phyloP scores from a whole-genome alignment of 495 filamentous ascomycete species.

The Acidomyces sp. region DNA sequence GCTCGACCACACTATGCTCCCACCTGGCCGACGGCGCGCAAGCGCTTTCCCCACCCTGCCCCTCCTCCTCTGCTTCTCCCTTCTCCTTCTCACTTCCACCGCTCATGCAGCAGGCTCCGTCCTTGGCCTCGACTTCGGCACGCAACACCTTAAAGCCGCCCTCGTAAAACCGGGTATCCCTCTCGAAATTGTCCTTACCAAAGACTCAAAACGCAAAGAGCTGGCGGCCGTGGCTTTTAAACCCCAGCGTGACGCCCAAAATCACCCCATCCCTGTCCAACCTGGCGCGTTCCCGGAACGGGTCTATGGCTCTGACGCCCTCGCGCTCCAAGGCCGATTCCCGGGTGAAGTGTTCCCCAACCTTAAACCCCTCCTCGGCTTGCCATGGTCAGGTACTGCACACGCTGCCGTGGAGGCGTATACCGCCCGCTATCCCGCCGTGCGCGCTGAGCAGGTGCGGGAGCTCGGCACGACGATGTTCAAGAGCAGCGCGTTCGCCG shows the following conservation, averaged over 20 bases:
- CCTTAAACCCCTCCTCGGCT: conserved; percentile 72
- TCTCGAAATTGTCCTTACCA: conserved; percentile 96
- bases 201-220: conserved; percentile 96
- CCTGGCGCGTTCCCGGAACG: conserved; percentile 66
- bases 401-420: conserved; percentile 47
- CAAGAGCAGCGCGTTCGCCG: conserved; percentile 57
- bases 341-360: conserved; percentile 90
- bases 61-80: conserved; percentile 35
- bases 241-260: conserved; percentile 39
- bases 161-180: conserved; percentile 96
- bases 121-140: conserved; percentile 86
- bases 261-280: conserved; percentile 36
- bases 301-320: conserved; percentile 80
- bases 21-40: conserved; percentile 18
- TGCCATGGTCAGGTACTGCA: conserved; percentile 41
- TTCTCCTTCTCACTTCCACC: conserved; percentile 41
- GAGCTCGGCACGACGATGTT: conserved; percentile 62
- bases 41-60: conserved; percentile 3
- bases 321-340: conserved; percentile 74
- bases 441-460: conserved; percentile 42
- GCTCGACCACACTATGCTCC: conserved; percentile 17
- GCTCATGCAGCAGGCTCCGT: conserved; percentile 53
- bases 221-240: conserved; percentile 87
- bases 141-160: conserved; percentile 92
- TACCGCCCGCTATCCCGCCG: conserved; percentile 54